A percentile compares a stretch with the other conserved stretches of the same genome.
Evolutionary conservation across 169 alveolate species (phyloP).

Genomic region (Plasmodium blacklocki): DNA sequence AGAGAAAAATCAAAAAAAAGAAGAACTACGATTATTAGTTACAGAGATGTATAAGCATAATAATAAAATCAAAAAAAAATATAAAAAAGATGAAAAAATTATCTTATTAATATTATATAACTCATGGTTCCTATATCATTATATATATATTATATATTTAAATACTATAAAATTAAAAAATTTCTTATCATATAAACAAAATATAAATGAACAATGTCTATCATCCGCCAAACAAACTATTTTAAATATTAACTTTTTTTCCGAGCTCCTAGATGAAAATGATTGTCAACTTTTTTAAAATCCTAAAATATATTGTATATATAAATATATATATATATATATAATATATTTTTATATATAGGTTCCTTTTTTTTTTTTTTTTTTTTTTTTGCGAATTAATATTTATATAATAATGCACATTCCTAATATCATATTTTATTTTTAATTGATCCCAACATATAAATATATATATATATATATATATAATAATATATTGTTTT

Average conservation of each 20-base stretch:
- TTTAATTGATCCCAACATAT: too few relatives aligned
- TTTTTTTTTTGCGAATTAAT: too few relatives aligned
- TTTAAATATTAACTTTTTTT: slow-evolving; percentile 23
- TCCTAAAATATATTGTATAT: too few relatives aligned
- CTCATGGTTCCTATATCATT: slow-evolving; percentile 55
- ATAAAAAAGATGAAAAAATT: slow-evolving; percentile 33
- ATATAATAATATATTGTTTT: too few relatives aligned
- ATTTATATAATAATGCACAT: too few relatives aligned
- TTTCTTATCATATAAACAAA: slow-evolving; percentile 34
- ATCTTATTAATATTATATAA: slow-evolving; percentile 20
- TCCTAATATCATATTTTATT: too few relatives aligned
- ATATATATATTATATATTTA: slow-evolving; percentile 36
- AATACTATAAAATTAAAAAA: slow-evolving; percentile 36
- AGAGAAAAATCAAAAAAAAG: slow-evolving; percentile 48
- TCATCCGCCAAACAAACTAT: slow-evolving; percentile 55
- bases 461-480: not conserved
- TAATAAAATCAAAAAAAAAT: slow-evolving; percentile 20
- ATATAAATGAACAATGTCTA: slow-evolving; percentile 22
- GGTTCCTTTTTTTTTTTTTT: too few relatives aligned
- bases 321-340: too few relatives aligned
- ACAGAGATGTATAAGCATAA: slow-evolving; percentile 63
- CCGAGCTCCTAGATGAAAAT: slow-evolving; percentile 24
- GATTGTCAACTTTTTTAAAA: not conserved
- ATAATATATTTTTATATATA: too few relatives aligned
- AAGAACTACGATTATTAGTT: slow-evolving; percentile 29